Base-by-base conservation (phyloP, 305 asterid genomes). In the Fraxinus platypoda region DNA sequence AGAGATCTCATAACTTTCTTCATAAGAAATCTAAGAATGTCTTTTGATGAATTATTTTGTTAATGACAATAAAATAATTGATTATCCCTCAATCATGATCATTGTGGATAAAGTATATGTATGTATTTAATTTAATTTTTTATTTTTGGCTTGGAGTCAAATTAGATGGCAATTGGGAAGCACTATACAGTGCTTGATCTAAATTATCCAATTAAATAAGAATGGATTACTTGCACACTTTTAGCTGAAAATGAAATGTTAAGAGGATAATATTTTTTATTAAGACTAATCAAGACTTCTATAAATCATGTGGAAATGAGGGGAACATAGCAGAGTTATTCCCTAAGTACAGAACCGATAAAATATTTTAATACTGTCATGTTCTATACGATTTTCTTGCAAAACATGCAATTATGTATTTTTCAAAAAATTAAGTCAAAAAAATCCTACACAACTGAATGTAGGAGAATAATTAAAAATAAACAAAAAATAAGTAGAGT, bases 141-240 rank as follows among this genome's bases (percentile, higher is more conserved):
- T 37, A 2, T 37, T 9, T 37, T 9, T 80, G 78, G 68, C 81
- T 6, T 74, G 78, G 73, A 83, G 86, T 77, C 75, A 75, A 86
- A 73, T 83, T 57, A 77, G 73, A 73, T 57, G 77, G 62, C 54
- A 81, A 77, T 77, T 72, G 78, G 84, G 84, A 79, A 87, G 79
- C 74, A 83, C 79, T 74, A 57, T 79, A 62, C 71, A 83, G 85
- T 78, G 85, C 83, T 74, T 88, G 92, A 89, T 91, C 88, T 78
- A 80, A 80, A 85, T 54, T 78, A 70, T 81, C 84, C 91, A 83
- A 88, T 84, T 77, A 86, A 82, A 84, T 33, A 75, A 26, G 49
- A 49, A 82, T 15, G 57, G 83, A 76, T 75, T 74, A 75, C 68
- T 81, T 64, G 85, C 86, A 85, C 88, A 76, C 81, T 80, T 85